Percentiles rank a stretch among this genome's conserved stretches.
Evolutionary conservation across 176 grass and related monocot genomes (phyloP).

Genomic region (Melocanna baccifera): DNA sequence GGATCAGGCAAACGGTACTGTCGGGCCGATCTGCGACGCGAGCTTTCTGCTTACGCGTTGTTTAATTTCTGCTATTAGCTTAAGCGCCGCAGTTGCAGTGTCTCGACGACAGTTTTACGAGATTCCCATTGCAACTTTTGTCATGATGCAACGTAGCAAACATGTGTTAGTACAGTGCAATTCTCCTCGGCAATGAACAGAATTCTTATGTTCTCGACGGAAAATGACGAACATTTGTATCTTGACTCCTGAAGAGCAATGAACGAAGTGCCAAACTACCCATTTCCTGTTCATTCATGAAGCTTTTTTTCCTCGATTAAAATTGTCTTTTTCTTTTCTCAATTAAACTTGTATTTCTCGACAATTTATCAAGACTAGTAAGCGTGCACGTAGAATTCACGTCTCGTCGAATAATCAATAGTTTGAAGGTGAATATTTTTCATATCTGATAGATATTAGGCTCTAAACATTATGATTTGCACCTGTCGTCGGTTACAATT

Average conservation of each 20-base stretch:
- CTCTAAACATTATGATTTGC: too few species aligned
- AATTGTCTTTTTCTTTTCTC: neutral
- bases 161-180: neutral
- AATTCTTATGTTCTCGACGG: neutral
- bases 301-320: neutral
- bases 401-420: too few species aligned
- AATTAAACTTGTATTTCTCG: neutral
- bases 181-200: neutral
- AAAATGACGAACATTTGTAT: neutral
- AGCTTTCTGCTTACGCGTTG: slow-evolving; percentile 12
- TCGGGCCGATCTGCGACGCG: neutral
- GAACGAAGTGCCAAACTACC: neutral
- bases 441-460: too few species aligned
- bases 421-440: too few species aligned
- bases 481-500: too few species aligned
- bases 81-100: neutral
- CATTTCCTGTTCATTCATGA: neutral
- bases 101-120: neutral
- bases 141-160: neutral
- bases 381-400: too few species aligned
- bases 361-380: too few species aligned
- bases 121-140: neutral
- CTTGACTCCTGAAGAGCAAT: neutral
- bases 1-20: neutral
- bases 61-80: neutral